Evolutionary conservation across 2,329 filamentous ascomycete species (phyloP).

Genomic region (Fusarium sterilihyphosum): DNA sequence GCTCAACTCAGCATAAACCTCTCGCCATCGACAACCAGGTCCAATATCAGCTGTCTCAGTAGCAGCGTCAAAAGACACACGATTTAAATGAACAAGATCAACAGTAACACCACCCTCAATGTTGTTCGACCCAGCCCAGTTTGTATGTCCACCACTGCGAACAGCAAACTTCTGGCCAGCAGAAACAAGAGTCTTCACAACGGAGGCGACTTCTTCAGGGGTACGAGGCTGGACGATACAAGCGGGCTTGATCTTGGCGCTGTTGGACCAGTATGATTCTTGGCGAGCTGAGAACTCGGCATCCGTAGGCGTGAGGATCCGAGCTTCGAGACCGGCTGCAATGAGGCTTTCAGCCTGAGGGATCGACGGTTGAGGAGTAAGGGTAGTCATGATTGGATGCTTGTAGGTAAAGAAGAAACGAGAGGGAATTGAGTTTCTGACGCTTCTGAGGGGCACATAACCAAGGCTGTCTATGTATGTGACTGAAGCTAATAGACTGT

Average conservation of each 20-base stretch:
- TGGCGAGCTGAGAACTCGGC: constrained; percentile 21
- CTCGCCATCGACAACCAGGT: constrained; percentile 54
- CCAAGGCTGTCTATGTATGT: neutral
- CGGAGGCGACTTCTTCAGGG: constrained; percentile 7
- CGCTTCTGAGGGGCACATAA: neutral
- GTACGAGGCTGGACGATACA: constrained; percentile 24
- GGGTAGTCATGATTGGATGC: constrained; percentile 5
- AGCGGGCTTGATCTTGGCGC: constrained; percentile 26
- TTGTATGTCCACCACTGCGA: constrained; percentile 17
- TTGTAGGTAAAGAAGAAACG: neutral
- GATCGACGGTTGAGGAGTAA: neutral
- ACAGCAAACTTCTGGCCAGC: constrained; percentile 14
- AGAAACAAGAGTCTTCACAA: constrained; percentile 17
- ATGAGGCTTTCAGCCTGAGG: constrained; percentile 9
- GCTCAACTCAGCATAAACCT: constrained; percentile 38
- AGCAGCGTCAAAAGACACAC: constrained; percentile 17
- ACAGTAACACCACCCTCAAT: constrained; percentile 12
- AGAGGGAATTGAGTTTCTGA: neutral
- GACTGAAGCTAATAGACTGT: neutral
- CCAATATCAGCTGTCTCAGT: constrained; percentile 55
- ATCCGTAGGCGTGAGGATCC: constrained; percentile 7
- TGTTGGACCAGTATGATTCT: constrained; percentile 34
- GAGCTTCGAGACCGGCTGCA: constrained; percentile 16
- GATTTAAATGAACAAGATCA: constrained; percentile 23
- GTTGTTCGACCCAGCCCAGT: constrained; percentile 22